Base-by-base conservation (phyloP, 164 flowering plant species). In the Annona cherimola region DNA sequence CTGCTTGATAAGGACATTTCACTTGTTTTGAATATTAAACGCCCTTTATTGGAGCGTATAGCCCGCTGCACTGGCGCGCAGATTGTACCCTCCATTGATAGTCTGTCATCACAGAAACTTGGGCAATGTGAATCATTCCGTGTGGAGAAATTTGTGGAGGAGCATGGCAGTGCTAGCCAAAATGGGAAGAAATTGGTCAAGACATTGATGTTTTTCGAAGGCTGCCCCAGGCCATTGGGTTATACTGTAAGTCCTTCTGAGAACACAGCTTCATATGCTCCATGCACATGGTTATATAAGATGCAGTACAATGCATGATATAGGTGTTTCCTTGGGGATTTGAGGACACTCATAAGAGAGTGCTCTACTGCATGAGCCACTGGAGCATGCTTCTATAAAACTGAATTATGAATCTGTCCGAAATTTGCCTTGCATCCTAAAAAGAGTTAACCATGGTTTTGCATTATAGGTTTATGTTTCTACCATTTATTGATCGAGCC, bases 11-110 rank as follows among this genome's bases (percentile, higher is more conserved):
- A 91, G 77, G 92, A 88, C 74, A 95, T 93, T 78, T 90, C 98
- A 61, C 92, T 95, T 75, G 98, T 90, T 76, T 82, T 95, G 45
- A 95, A 95, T 80, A 83, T 95, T 61, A 95, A 93, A 76, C 87
- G 87, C 76, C 88, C 99, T 35, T 93, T 95, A 65, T 82, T 92
- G 73, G 99, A 95, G 82, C 94, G 99, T 42, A 91, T 95, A 81
- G 92, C 96, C 39, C 94, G 99, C 50, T 95, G 98, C 80, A 92
- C 92, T 3, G 98, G 96, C 72, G 89, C 94, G 41, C 91, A 91
- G 61, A 90, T 95, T 66, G 91, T 93, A 41, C 94, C 98, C 67
- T 90, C 97, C n/a, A 86, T 95, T 78, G 99, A 95, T 80, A 87
- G 88, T 83, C 85, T 95, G 35, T 87, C 89, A 42, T 82, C 94